Evolutionary conservation across 495 filamentous ascomycete species (phyloP).

Genomic region (Lophiostoma macrostomum): DNA sequence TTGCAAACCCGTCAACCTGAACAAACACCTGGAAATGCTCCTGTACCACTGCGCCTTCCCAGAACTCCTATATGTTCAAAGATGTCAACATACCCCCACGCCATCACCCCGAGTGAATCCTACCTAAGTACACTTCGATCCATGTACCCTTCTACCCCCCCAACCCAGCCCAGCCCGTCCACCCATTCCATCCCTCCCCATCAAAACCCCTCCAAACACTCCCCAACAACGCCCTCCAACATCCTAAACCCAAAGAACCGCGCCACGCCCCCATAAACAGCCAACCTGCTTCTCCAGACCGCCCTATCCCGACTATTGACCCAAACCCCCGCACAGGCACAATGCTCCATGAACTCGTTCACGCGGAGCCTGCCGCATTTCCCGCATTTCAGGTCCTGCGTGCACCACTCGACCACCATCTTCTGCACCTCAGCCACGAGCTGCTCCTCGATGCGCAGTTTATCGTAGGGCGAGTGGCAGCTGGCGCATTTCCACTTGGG

Average conservation of each 20-base stretch:
- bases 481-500: constrained; percentile 71
- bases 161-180: too few relatives aligned
- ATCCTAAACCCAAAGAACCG: constrained; percentile 76
- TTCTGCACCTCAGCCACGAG: constrained; percentile 74
- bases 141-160: too few relatives aligned
- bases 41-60: too few relatives aligned
- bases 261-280: constrained; percentile 70
- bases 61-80: too few relatives aligned
- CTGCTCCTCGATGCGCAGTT: constrained; percentile 75
- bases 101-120: too few relatives aligned
- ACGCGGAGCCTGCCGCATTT: constrained; percentile 64
- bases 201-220: constrained; percentile 36
- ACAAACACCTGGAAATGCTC: too few relatives aligned
- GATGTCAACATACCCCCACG: too few relatives aligned
- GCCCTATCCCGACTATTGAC: constrained; percentile 63
- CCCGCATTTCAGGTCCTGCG: constrained; percentile 84
- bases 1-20: too few relatives aligned
- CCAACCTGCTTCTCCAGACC: constrained; percentile 63
- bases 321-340: constrained; percentile 86
- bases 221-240: constrained; percentile 69
- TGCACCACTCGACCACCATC: constrained; percentile 73
- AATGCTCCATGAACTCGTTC: constrained; percentile 97
- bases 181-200: background rate
- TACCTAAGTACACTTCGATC: too few relatives aligned
- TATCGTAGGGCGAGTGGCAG: constrained; percentile 72